A percentile compares a stretch with the other conserved stretches of the same genome.
These are phyloP conservation scores for Anaeromyces robustus DNA, from an alignment of 192 early-diverging fungal species.

Conservation along the genomic window DNA sequence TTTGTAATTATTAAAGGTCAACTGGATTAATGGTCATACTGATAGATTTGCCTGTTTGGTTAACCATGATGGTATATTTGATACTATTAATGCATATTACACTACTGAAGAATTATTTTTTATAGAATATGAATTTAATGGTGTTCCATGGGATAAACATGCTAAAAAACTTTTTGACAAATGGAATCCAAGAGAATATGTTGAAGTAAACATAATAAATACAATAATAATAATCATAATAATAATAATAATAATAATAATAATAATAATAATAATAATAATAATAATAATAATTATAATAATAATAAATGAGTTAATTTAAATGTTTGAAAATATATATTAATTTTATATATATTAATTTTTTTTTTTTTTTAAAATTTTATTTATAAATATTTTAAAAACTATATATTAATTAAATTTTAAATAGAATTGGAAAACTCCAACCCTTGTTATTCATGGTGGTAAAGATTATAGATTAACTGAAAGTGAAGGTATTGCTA, in stretches of 20 bases:
- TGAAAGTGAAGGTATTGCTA: conserved; percentile 47
- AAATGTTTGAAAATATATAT: no score
- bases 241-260: no score
- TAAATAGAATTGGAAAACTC: conserved; percentile 57
- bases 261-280: no score
- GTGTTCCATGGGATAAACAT: conserved; percentile 36
- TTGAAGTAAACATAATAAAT: background rate
- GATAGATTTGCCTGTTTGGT: conserved; percentile 46
- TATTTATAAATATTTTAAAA: no score
- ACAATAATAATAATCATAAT: no score
- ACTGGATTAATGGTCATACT: conserved; percentile 69
- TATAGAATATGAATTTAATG: conserved; percentile 55
- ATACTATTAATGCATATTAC: conserved; percentile 38
- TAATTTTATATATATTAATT: no score
- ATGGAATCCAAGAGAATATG: conserved; percentile 33
- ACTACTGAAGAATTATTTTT: conserved; percentile 70
- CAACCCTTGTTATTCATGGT: conserved; percentile 65
- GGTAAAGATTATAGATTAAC: conserved; percentile 51
- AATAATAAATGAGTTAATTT: no score
- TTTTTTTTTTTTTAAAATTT: no score
- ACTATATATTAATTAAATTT: conserved; percentile 15
- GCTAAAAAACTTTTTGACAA: conserved; percentile 33
- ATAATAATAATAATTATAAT: no score
- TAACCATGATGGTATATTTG: conserved; percentile 62
- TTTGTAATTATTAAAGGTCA: conserved; percentile 31